Conservation (phyloP, 140 eudicot genomes). For the Senecio squalidus region DNA sequence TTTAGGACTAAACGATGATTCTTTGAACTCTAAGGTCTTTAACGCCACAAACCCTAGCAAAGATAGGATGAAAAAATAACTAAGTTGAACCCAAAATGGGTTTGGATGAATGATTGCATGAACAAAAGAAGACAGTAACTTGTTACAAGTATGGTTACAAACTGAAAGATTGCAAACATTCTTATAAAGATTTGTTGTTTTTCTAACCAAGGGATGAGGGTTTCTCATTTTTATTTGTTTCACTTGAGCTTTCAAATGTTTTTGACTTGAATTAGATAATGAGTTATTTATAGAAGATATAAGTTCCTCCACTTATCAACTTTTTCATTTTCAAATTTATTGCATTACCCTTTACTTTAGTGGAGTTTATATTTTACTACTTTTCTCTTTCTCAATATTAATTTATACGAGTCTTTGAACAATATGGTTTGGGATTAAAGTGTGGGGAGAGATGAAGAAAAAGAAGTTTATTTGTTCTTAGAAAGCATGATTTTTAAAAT, state of each 20-base stretch:
- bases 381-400: too few relatives aligned
- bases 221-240: slow-evolving; percentile 7
- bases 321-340: too few relatives aligned
- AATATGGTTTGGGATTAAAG: too few relatives aligned
- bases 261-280: not conserved
- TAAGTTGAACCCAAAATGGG: slow-evolving; percentile 26
- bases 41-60: slow-evolving; percentile 33
- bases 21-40: slow-evolving; percentile 26
- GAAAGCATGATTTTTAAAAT: too few relatives aligned
- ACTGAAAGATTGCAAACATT: not conserved
- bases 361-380: too few relatives aligned
- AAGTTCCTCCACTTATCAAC: not conserved
- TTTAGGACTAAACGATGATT: slow-evolving; percentile 19
- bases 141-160: not conserved
- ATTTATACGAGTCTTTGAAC: too few relatives aligned
- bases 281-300: not conserved
- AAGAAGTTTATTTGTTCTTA: too few relatives aligned
- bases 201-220: not conserved
- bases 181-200: slow-evolving; percentile 2
- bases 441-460: too few relatives aligned
- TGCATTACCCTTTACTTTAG: too few relatives aligned
- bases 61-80: slow-evolving; percentile 35
- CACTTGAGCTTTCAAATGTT: not conserved
- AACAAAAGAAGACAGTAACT: not conserved
- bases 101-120: slow-evolving; percentile 9